Evolutionary conservation across 768 basidiomycete genomes (phyloP), one percentile per base, ranked within the genome.

Genomic region (Podaxis rugospora): DNA sequence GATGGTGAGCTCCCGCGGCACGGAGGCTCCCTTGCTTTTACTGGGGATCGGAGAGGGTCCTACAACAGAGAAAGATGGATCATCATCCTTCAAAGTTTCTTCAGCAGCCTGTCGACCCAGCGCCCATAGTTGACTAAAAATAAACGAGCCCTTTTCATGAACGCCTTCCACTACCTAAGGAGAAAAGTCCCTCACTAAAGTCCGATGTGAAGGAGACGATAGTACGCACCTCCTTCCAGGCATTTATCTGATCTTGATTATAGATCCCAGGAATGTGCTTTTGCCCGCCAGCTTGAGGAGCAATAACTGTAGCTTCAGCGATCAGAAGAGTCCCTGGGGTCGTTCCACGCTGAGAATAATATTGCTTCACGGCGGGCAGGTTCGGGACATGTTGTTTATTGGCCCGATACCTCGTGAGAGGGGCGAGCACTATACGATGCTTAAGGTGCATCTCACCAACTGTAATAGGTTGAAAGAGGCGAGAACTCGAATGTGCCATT

Each of bases 261-360:
- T 4, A 74, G 68, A 0, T 85, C 84, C 46, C 83, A 0, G 84
- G 83, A 1, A 76, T 71, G 61, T 75, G 65, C 4, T 66, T 57
- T 54, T 67, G 72, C 0, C 75, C 70, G 59, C 74, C 64, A 4
- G 58, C 21, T 13, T 77, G 65, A 1, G 70, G 68, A 0, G 80
- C 76, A 51, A 89, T 80, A 55, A 79, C 72, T 1, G 84, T 84
- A 0, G 76, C 86, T 69, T 89, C 86, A 1, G 83, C 70, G 58
- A 90, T 77, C 47, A 85, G 70, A 9, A 88, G 70, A 0, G 81
- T 85, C 0, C 86, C 86, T 0, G 81, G 78, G 0, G 69, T 65
- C 36, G 73, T 71, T 4, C 72, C 75, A 0, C 84, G 78, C 65
- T 85, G 84, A 1, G 70, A 57, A 64, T 84, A 85, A 67, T 83